Conservation (phyloP, 805 yeast genomes). For the Saturnispora bothae region DNA sequence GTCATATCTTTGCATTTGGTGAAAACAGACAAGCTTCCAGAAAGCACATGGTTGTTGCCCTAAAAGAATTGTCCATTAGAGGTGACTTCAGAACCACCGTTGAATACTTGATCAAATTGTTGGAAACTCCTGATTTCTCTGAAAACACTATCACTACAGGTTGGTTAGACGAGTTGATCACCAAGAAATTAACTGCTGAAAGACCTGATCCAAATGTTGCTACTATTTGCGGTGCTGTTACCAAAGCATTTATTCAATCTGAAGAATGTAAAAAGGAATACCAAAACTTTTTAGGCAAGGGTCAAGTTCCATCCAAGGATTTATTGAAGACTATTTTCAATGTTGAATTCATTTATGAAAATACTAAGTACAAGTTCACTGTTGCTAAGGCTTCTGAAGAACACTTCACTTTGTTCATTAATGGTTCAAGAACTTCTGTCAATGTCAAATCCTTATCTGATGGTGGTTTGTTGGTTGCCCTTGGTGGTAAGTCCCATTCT, state of each 20-base stretch:
- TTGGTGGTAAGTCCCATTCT: conserved; percentile 90
- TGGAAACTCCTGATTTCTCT: conserved; percentile 95
- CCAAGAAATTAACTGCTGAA: conserved; percentile 90
- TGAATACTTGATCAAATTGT: conserved; percentile 86
- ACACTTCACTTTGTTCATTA: conserved; percentile 77
- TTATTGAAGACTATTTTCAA: conserved; percentile 80
- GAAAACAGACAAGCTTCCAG: conserved; percentile 97
- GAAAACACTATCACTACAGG: conserved; percentile 96
- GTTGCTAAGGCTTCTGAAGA: conserved; percentile 88
- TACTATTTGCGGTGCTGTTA: conserved; percentile 93
- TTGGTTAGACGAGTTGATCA: conserved; percentile 94
- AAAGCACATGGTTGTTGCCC: conserved; percentile 97
- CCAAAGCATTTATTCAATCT: conserved; percentile 81
- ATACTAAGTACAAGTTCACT: conserved; percentile 85
- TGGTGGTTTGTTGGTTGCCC: conserved; percentile 81
- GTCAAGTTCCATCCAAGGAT: conserved; percentile 85
- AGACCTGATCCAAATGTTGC: conserved; percentile 90
- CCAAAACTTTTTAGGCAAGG: conserved; percentile 73
- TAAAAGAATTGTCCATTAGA: conserved; percentile 90
- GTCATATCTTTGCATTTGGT: conserved; percentile 98
- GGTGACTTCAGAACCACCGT: conserved; percentile 99
- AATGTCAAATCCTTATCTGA: conserved; percentile 85
- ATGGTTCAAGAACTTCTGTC: conserved; percentile 84
- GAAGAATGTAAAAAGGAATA: conserved; percentile 62
- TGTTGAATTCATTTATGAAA: conserved; percentile 92